Base-by-base conservation (phyloP, 2,329 filamentous ascomycete species). In the Xylariaceae sp. region DNA sequence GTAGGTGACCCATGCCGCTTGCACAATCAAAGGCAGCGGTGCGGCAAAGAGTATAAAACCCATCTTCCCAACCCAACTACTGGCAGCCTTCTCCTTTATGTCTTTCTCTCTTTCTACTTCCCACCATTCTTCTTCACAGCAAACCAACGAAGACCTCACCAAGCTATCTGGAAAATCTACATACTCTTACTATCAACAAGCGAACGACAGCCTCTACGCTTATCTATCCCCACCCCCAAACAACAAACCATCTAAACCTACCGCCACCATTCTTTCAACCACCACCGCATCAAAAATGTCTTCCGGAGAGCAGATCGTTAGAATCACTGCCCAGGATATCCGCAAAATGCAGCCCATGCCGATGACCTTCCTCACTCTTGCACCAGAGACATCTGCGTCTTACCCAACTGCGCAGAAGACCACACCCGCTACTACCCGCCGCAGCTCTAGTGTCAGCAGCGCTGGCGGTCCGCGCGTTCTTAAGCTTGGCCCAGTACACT, bases 401-500 rank as follows among this genome's bases (percentile, higher is more conserved):
- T 80, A 78, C 65, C 77, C 78, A 37, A 58, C 63, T 34, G 54
- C 63, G 11, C 58, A 64, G 48, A 60, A 62, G 47, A 56, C 63
- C 53, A 64, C 65, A 48, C 57, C 63, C 25, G 54, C 56, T 17
- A 2, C 11, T 6, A 47, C 64, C 42, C 72, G 77, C 61, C 77
- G 79, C 63, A 76, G 72, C 52, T 79, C 76, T 47, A 78, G 74
- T 63, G 62, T 74, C 53, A 77, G 73, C 69, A 77, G 72, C 62
- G 64, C 65, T 52, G 62, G 69, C 51, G 58, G 59, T 49, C 66
- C 69, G 55, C 71, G 73, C 47, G 77, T 84, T 64, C 74, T 85
- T 55, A 83, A 82, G 71, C 77, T 85, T 47, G 77, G 77, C 20
- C 80, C 80, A 25, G 79, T 83, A 48, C 78, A 83, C 73, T 82